These are phyloP conservation scores for Paracorniculantispora psalliotae DNA, from an alignment of 2,329 filamentous ascomycete genomes.

Conservation along the genomic window DNA sequence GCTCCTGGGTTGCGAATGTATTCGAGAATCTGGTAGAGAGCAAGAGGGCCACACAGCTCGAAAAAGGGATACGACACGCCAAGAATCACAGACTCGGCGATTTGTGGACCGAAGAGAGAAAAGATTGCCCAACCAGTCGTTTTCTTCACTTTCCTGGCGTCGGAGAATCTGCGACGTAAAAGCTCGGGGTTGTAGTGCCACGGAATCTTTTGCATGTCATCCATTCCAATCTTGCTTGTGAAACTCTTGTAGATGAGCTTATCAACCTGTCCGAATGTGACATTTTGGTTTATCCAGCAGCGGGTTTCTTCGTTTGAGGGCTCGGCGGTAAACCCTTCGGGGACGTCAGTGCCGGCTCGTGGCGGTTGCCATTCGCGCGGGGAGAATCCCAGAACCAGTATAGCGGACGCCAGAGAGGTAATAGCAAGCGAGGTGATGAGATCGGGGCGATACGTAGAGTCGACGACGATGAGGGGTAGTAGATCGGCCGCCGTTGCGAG, in stretches of 20 bases:
- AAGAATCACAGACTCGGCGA: constrained; percentile 41
- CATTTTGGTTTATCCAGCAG: constrained; percentile 48
- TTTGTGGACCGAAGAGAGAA: constrained; percentile 36
- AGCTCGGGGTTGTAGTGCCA: constrained; percentile 36
- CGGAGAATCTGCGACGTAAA: neutral
- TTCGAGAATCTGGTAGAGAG: constrained; percentile 48
- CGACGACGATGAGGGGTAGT: constrained; percentile 33
- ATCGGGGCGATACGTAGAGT: constrained; percentile 15
- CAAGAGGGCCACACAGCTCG: constrained; percentile 48
- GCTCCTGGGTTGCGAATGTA: constrained; percentile 44
- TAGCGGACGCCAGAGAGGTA: constrained; percentile 28
- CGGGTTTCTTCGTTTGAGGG: constrained; percentile 48
- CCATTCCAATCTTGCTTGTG: constrained; percentile 38
- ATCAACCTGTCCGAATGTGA: constrained; percentile 34
- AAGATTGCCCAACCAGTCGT: constrained; percentile 41
- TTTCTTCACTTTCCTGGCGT: neutral
- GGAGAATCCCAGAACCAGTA: constrained; percentile 37
- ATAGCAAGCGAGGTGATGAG: neutral
- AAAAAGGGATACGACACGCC: constrained; percentile 31
- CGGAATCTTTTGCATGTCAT: constrained; percentile 43
- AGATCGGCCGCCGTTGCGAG: constrained; percentile 33
- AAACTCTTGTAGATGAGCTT: constrained; percentile 36
- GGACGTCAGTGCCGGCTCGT: constrained; percentile 32
- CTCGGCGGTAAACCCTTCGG: constrained; percentile 29
- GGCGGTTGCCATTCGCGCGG: constrained; percentile 48